A percentile compares a stretch with the other conserved stretches of the same genome.
These are phyloP conservation scores for Funneliformis mosseae DNA, from an alignment of 192 early-diverging fungal species.

Conservation along the genomic window DNA sequence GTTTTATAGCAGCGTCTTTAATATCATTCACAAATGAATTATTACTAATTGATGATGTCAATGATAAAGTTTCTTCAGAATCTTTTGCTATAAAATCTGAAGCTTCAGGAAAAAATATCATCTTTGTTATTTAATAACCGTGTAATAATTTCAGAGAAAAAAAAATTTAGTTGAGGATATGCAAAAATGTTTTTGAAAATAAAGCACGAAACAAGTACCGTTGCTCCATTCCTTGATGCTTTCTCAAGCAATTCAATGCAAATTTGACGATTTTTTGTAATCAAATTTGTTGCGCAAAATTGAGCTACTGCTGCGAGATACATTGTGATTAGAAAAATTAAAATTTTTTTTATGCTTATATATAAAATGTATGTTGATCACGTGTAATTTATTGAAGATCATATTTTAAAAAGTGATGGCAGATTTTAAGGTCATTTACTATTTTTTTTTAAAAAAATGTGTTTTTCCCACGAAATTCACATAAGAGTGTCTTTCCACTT, in stretches of 20 bases:
- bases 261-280: constrained; percentile 59
- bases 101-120: constrained; percentile 83
- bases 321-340: neutral
- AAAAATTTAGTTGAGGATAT: neutral
- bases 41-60: constrained; percentile 52
- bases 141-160: neutral
- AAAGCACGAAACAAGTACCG: constrained; percentile 37
- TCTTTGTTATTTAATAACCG: constrained; percentile 38
- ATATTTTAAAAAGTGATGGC: too few species aligned
- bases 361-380: too few species aligned
- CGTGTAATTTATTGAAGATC: too few species aligned
- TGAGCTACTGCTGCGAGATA: constrained; percentile 62
- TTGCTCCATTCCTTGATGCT: constrained; percentile 61
- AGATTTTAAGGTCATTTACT: too few species aligned
- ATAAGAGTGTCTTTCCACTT: too few species aligned
- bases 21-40: constrained; percentile 63
- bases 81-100: constrained; percentile 76
- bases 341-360: too few species aligned
- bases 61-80: constrained; percentile 48
- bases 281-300: constrained; percentile 66
- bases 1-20: constrained; percentile 57
- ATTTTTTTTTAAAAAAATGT: too few species aligned
- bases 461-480: too few species aligned
- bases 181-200: neutral
- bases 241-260: constrained; percentile 61